Conservation (phyloP, 2,329 filamentous ascomycete species). For the Waltergamsia citrina region DNA sequence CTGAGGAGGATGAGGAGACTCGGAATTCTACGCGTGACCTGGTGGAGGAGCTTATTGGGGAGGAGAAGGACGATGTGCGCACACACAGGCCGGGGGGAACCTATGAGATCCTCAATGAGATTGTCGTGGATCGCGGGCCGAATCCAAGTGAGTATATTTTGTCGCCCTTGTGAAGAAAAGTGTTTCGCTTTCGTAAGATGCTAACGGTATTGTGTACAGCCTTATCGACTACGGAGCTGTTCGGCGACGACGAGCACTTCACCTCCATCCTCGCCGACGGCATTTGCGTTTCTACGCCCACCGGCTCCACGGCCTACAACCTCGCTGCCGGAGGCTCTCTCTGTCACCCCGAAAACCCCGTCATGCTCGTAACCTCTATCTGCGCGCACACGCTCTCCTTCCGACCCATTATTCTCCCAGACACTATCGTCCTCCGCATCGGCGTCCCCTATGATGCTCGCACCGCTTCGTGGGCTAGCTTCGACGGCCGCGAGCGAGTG, state of each 20-base stretch:
- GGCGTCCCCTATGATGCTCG: constrained; percentile 93
- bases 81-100: constrained; percentile 81
- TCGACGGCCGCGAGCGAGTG: constrained; percentile 85
- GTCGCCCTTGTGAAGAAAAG: constrained; percentile 1
- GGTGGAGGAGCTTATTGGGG: constrained; percentile 82
- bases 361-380: constrained; percentile 89
- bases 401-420: constrained; percentile 90
- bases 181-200: background rate
- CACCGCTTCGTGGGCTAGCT: constrained; percentile 91
- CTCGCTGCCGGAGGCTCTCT: constrained; percentile 90
- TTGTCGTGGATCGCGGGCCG: constrained; percentile 91
- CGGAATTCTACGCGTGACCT: constrained; percentile 49
- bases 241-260: constrained; percentile 91
- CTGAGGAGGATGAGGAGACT: constrained; percentile 25
- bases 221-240: constrained; percentile 86
- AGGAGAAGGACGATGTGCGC: constrained; percentile 72
- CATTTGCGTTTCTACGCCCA: constrained; percentile 87
- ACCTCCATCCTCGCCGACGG: constrained; percentile 90
- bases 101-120: constrained; percentile 88
- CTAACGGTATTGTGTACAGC: constrained; percentile 35
- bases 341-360: constrained; percentile 92
- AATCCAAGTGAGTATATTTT: constrained; percentile 62
- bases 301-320: constrained; percentile 91
- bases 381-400: constrained; percentile 94
- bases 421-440: constrained; percentile 86